Evolutionary conservation across 2,329 filamentous ascomycete genomes (phyloP), one percentile per base, ranked within the genome.

Genomic region (Monilinia aucupariae): DNA sequence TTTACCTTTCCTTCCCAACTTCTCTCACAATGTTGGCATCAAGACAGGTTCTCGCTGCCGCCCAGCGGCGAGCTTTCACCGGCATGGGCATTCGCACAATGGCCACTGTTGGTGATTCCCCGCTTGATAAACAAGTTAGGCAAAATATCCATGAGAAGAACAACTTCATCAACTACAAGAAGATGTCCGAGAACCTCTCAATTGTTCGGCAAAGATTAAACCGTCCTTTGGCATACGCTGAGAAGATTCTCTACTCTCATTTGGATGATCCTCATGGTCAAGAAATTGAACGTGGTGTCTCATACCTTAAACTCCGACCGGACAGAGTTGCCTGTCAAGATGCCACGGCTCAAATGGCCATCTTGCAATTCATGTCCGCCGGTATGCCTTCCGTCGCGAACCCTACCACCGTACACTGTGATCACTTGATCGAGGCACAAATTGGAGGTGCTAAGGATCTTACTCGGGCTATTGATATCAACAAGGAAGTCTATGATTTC

Each of bases 401-500:
- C 74, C 94, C 94, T 59, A 87, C 89, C 72, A 97, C 93, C 56
- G 93, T 99, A 68, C 94, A 99, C 86, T 97, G 94, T 77, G 94
- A 99, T 79, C 94, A 99, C 81, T 86, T 99, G 84, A 99, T 99
- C 78, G 93, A 97, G 84, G 94, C 93, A 66, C 93, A 97, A 80
- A 76, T 93, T 73, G 94, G 94, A 76, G 92, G 92, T 72, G 86
- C 83, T 68, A 94, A 97, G 86, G 94, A 99, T 89, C 82, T 97
- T 78, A 89, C 85, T 66, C 87, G 93, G 74, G 94, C 94, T 73
- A 82, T 93, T 74, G 85, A 87, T 72, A 96, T 96, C 81, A 97
- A 97, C 88, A 96, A 96, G 85, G 93, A 97, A 80, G 94, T 99
- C 72, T 99, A 97, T 81, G 90, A 97, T 80, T 99, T 99, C 85